Conservation (phyloP, 768 basidiomycete genomes). For the Leccinum barrowsii region DNA sequence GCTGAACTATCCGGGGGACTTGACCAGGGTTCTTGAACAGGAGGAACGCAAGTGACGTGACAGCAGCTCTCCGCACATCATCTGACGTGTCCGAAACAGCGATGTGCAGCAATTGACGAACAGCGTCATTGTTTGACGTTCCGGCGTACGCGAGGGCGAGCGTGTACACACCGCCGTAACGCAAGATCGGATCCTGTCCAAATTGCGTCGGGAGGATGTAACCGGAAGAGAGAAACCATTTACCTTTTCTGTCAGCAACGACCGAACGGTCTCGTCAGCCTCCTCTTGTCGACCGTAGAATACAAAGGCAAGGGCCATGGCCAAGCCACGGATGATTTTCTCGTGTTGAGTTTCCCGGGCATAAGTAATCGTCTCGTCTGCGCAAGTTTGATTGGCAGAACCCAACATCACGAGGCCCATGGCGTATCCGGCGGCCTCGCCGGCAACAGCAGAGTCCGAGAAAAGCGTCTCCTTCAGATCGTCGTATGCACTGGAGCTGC, state of each 20-base stretch:
- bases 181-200: conserved; percentile 86
- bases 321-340: conserved; percentile 96
- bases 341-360: conserved; percentile 98
- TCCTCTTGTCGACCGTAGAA: conserved; percentile 92
- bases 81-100: conserved; percentile 98
- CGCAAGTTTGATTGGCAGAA: conserved; percentile 73
- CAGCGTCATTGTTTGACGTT: conserved; percentile 90
- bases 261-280: conserved; percentile 79
- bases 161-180: conserved; percentile 97
- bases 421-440: conserved; percentile 93
- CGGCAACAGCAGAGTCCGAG: conserved; percentile 92
- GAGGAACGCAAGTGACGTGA: conserved; percentile 92
- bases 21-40: conserved; percentile 96
- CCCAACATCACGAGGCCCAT: conserved; percentile 99
- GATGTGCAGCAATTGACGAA: conserved; percentile 88
- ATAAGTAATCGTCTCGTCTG: conserved; percentile 94
- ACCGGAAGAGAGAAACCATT: conserved; percentile 3
- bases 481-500: conserved; percentile 86
- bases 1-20: conserved; percentile 94
- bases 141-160: conserved; percentile 96
- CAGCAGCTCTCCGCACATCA: conserved; percentile 94
- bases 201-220: conserved; percentile 2
- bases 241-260: conserved; percentile 84
- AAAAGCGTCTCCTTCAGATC: conserved; percentile 86
- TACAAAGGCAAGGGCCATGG: conserved; percentile 88